phyloP scores from a whole-genome alignment of 805 yeast genomes.

The Yarrowia keelungensis region DNA sequence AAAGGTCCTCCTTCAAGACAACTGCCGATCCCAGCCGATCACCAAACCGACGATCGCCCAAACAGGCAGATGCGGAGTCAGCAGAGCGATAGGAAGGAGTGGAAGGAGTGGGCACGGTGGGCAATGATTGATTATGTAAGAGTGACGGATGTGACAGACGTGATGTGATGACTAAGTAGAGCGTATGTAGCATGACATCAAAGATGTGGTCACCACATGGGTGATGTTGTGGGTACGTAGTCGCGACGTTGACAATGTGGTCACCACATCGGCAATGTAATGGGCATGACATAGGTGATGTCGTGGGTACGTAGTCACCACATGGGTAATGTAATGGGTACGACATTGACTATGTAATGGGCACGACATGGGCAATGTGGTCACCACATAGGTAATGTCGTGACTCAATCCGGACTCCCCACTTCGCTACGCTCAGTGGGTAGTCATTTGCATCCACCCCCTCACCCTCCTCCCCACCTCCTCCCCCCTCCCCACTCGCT shows the following conservation, averaged over 20 bases:
- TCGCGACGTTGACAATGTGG: too few relatives aligned
- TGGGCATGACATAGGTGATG: too few relatives aligned
- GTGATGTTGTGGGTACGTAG: too few relatives aligned
- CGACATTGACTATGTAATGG: too few relatives aligned
- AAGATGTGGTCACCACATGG: too few relatives aligned
- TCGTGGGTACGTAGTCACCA: too few relatives aligned
- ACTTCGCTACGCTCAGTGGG: too few relatives aligned
- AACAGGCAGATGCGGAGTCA: background rate
- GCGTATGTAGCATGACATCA: too few relatives aligned
- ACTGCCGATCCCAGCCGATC: background rate
- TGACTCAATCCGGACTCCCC: too few relatives aligned
- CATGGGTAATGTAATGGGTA: too few relatives aligned
- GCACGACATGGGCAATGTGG: background rate
- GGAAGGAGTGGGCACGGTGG: background rate
- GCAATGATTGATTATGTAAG: too few relatives aligned
- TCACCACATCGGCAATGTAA: background rate
- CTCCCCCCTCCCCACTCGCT: background rate
- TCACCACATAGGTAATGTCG: background rate
- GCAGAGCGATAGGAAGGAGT: background rate
- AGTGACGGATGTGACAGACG: background rate
- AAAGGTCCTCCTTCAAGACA: background rate
- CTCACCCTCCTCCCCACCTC: slow-evolving; percentile 4
- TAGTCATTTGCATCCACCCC: slow-evolving; percentile 38
- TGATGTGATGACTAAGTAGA: background rate
- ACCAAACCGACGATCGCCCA: background rate